phyloP scores from a whole-genome alignment of 176 grass and related monocot species.

The Bolboschoenus planiculmis region DNA sequence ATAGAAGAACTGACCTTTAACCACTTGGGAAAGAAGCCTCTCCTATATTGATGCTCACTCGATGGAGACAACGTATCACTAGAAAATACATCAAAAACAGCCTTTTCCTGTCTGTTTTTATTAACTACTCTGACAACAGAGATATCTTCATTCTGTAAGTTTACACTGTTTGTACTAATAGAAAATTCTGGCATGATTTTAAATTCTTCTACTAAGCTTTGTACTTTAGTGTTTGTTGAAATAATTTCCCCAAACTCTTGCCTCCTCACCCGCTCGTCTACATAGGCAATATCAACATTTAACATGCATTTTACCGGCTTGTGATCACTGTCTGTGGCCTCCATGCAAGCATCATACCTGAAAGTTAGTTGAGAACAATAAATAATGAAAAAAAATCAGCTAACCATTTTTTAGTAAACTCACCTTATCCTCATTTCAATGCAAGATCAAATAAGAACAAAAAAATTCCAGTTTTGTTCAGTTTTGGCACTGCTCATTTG shows the following conservation, averaged over 20 bases:
- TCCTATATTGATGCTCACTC: slow-evolving; percentile 18
- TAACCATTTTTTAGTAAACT: slow-evolving; percentile 1
- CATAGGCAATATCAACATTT: slow-evolving; percentile 73
- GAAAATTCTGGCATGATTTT: slow-evolving; percentile 46
- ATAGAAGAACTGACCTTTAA: slow-evolving; percentile 48
- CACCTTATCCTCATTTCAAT: not conserved
- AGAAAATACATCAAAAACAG: slow-evolving; percentile 48
- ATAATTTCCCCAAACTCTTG: slow-evolving; percentile 62
- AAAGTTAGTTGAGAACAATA: not conserved
- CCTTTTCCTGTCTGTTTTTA: slow-evolving; percentile 34
- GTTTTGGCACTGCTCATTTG: not conserved
- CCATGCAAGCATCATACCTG: slow-evolving; percentile 96
- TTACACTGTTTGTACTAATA: slow-evolving; percentile 42
- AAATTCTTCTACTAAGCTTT: slow-evolving; percentile 34
- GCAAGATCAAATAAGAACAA: not conserved
- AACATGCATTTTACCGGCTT: slow-evolving; percentile 83
- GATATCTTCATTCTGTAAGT: slow-evolving; percentile 44
- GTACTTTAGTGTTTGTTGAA: slow-evolving; percentile 43
- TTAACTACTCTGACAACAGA: slow-evolving; percentile 59
- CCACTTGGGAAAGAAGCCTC: slow-evolving; percentile 57
- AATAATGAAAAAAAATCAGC: not conserved
- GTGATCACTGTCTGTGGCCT: slow-evolving; percentile 82
- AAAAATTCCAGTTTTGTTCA: not conserved
- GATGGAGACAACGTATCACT: not conserved
- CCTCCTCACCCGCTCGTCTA: slow-evolving; percentile 59